Evolutionary conservation across 164 flowering plant genomes (phyloP), one percentile per base, ranked within the genome.

Genomic region (Vitis rupestris): DNA sequence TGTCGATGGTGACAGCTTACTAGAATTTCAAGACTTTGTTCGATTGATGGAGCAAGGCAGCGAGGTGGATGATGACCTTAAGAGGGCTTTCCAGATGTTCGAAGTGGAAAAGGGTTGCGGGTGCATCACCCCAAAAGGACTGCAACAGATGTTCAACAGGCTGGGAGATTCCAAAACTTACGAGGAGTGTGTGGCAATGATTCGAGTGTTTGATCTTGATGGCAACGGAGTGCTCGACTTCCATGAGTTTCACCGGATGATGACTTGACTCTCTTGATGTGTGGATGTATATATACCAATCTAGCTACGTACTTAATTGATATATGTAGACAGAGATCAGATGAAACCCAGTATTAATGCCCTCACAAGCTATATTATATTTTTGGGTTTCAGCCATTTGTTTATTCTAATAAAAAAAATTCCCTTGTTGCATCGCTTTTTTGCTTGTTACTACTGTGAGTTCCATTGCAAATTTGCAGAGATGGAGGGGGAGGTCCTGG

Each of bases 191-290:
- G 84, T 64, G 49, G 80, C 81, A 59, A 93, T 93, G 95, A 91
- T 93, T 58, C 68, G 61, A 30, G 83, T 62, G 2, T 93, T 68
- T 70, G 98, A 93, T 68, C 73, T 73, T 11, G 91, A 91, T 63
- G 87, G 88, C n/a, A 77, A 93, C 62, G 97, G 98, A 0, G 88
- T 80, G 12, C 82, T 93, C 66, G 91, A 88, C 74, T 93, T 79
- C 64, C 78, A 88, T 58, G 97, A 91, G 66, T 93, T 93, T 71
- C 78, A 71, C 9, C 81, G 66, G 30, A 92, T 92, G 98, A 89
- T 92, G 98, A 65, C 82, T 59, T 84, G 5, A 37, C 44, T 37
- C 44, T 37, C 44, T 23, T 23, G 7, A 37, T 37, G 44, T 37
- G 44, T 3, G 44, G 44, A 37, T 37, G 7, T 37, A 6, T 37